Base-by-base conservation (phyloP, 139 green algal species). In the Ostreobium quekettii region DNA sequence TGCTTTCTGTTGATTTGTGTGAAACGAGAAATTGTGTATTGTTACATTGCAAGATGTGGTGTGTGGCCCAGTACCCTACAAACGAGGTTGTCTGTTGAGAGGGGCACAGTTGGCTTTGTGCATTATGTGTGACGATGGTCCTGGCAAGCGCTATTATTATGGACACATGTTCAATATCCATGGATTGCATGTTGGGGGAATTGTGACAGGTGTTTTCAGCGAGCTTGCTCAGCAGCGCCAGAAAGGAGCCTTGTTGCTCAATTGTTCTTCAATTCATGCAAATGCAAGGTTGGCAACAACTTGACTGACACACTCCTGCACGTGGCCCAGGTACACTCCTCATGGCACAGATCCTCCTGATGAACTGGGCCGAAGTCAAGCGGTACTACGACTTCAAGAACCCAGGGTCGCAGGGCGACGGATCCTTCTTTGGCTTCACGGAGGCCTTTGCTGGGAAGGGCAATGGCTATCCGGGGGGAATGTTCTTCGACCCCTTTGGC, bases 351-450 rank as follows among this genome's bases (percentile, higher is more conserved):
- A 47, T 91, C 2, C 58, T 88, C 33, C 74, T 94, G 36, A 82
- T 81, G 47, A 82, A 82, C 70, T 94, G 81, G 80, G 86, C 76
- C 26, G 85, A 95, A 84, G 81, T 68, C 69, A 92, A 92, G 85
- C 74, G 91, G 35, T 84, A 81, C 64, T 67, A 76, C 32, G 90
- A 96, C 78, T 81, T 93, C 70, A 69, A 79, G 42, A 95, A 95
- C 74, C 91, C 87, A 29, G 88, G 88, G 60, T 86, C 70, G 71
- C 90, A 96, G 82, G 90, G 64, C 32, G 82, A 92, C 46, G 87
- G 87, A 75, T 85, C 73, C 32, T 96, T 94, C 83, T 70, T 95
- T 28, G 89, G 89, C 72, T 65, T 93, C 71, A 90, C 87, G 11
- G 81, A 83, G 4, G 84, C 82, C 66, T 85, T 96, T 75, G 91